Evolutionary conservation across 768 basidiomycete species (phyloP).

Genomic region (Suillus ampliporus): DNA sequence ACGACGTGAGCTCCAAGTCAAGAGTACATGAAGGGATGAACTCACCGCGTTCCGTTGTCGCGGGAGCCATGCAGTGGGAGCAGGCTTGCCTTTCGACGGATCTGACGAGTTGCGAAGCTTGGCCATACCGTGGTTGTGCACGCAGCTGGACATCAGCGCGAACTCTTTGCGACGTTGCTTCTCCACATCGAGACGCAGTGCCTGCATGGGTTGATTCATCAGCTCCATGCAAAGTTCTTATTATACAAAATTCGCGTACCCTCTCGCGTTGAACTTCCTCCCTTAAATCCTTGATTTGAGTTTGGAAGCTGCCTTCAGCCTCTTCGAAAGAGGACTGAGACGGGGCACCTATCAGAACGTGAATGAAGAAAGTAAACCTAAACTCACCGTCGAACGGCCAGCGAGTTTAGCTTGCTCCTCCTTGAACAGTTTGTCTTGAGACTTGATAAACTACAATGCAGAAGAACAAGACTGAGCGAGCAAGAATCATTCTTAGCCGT

Average conservation of each 20-base stretch:
- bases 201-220: constrained; percentile 38
- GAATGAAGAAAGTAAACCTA: constrained; percentile 10
- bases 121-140: constrained; percentile 74
- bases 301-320: constrained; percentile 66
- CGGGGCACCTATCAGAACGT: constrained; percentile 14
- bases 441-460: constrained; percentile 81
- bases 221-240: neutral
- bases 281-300: constrained; percentile 67
- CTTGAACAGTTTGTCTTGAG: constrained; percentile 88
- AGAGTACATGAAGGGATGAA: neutral
- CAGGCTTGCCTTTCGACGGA: constrained; percentile 48
- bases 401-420: constrained; percentile 72
- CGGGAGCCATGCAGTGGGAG: constrained; percentile 73
- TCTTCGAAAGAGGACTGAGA: constrained; percentile 68
- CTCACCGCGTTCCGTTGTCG: constrained; percentile 61
- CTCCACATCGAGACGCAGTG: constrained; percentile 57
- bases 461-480: constrained; percentile 10
- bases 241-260: constrained; percentile 36
- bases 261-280: constrained; percentile 67
- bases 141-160: constrained; percentile 76
- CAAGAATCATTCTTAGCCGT: neutral
- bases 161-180: constrained; percentile 77
- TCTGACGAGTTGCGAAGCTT: constrained; percentile 65
- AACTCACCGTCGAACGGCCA: constrained; percentile 50
- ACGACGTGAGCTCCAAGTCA: neutral